Conservation (phyloP, 331 rosid species). For the Pyracantha coccinea region DNA sequence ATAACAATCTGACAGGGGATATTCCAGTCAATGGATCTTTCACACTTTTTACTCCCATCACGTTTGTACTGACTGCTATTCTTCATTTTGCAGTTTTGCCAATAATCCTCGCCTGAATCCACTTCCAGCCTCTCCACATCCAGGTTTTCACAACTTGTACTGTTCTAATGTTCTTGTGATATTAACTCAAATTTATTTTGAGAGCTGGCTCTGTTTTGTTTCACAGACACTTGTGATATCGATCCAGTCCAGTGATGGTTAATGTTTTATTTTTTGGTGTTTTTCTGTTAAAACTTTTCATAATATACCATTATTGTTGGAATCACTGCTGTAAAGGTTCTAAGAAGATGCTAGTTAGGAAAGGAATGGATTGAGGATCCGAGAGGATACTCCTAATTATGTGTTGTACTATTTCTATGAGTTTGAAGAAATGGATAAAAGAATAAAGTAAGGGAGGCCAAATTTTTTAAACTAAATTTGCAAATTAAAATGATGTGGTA, state of each 20-base stretch:
- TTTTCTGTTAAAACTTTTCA: neutral
- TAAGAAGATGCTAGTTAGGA: neutral
- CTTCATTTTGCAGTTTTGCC: conserved; percentile 35
- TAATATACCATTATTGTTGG: neutral
- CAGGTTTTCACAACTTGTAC: conserved; percentile 34
- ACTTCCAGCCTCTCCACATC: conserved; percentile 8
- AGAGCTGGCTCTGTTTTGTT: neutral
- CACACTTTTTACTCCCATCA: conserved; percentile 76
- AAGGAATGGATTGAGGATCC: neutral
- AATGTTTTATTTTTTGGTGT: neutral
- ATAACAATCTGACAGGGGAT: conserved; percentile 44
- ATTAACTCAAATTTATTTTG: neutral
- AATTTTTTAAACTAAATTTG: no score
- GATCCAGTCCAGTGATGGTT: no score
- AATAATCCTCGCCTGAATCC: neutral
- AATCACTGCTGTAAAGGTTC: neutral
- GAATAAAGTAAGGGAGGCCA: no score
- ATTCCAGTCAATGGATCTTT: conserved; percentile 77
- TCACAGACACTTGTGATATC: neutral
- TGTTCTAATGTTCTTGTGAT: neutral
- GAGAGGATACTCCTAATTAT: neutral
- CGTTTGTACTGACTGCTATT: conserved; percentile 36
- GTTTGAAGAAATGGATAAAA: no score
- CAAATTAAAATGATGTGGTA: no score
- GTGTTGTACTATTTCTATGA: neutral